Conservation (phyloP, 2,329 filamentous ascomycete species). For the Sphaerulina vaccinii region DNA sequence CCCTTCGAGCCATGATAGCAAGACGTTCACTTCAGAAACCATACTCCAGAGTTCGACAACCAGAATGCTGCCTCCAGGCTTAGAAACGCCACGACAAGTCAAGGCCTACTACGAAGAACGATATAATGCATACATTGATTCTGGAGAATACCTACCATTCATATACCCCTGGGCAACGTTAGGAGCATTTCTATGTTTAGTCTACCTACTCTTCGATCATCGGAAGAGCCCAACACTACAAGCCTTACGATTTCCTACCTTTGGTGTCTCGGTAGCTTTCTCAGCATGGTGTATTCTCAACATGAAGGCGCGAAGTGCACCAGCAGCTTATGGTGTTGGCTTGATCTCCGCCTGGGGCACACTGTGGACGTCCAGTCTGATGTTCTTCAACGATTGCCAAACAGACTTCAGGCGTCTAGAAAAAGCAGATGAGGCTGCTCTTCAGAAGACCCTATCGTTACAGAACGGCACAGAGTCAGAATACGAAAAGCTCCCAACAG, state of each 20-base stretch:
- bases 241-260: slow-evolving; percentile 47
- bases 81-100: slow-evolving; percentile 30
- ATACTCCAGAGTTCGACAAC: neutral
- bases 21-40: neutral
- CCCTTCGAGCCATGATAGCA: neutral
- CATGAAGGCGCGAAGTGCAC: slow-evolving; percentile 51
- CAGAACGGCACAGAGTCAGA: slow-evolving; percentile 4
- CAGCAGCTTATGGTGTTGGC: slow-evolving; percentile 56
- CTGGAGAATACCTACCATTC: slow-evolving; percentile 44
- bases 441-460: neutral
- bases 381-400: slow-evolving; percentile 57
- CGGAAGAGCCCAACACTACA: slow-evolving; percentile 40
- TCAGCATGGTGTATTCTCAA: slow-evolving; percentile 46
- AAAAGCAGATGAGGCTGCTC: slow-evolving; percentile 28
- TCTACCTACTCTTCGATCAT: slow-evolving; percentile 54
- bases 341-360: slow-evolving; percentile 55
- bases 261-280: slow-evolving; percentile 45
- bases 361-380: slow-evolving; percentile 53
- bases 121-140: slow-evolving; percentile 42
- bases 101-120: slow-evolving; percentile 39
- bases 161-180: slow-evolving; percentile 45
- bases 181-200: slow-evolving; percentile 44
- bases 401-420: slow-evolving; percentile 58
- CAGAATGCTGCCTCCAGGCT: slow-evolving; percentile 32
- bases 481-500: slow-evolving; percentile 10